phyloP scores from a whole-genome alignment of 2,329 filamentous ascomycete species.

The Fusarium liriodendri region DNA sequence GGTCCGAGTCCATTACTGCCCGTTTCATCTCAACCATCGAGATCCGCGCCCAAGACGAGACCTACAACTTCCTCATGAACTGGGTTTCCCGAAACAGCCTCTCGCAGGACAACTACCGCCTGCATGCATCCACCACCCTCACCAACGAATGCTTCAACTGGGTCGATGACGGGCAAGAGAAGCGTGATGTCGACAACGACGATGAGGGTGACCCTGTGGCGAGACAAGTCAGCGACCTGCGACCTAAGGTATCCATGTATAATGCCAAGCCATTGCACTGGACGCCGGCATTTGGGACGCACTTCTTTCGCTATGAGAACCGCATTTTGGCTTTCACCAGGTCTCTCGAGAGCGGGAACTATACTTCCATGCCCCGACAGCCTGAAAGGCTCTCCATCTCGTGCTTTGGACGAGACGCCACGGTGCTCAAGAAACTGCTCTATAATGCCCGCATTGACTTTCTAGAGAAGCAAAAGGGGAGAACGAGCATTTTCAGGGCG shows the following conservation, averaged over 20 bases:
- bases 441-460: slow-evolving; percentile 23
- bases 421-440: slow-evolving; percentile 22
- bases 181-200: background rate
- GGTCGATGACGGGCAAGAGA: background rate
- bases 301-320: slow-evolving; percentile 24
- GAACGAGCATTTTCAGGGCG: slow-evolving; percentile 23
- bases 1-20: background rate
- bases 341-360: background rate
- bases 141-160: background rate
- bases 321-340: slow-evolving; percentile 19
- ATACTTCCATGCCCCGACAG: background rate
- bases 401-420: slow-evolving; percentile 20
- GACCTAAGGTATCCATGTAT: background rate
- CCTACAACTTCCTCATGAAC: background rate
- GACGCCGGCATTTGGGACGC: slow-evolving; percentile 25
- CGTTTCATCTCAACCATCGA: background rate
- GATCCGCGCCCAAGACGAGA: background rate
- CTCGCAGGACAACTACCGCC: background rate
- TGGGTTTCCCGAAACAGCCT: background rate
- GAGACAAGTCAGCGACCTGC: background rate
- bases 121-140: background rate
- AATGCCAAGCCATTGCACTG: slow-evolving; percentile 24
- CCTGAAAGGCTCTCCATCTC: slow-evolving; percentile 14
- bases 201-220: background rate
- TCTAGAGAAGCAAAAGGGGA: slow-evolving; percentile 22